These are phyloP conservation scores for Lipomyces japonicus DNA, from an alignment of 805 yeast genomes.

Conservation along the genomic window DNA sequence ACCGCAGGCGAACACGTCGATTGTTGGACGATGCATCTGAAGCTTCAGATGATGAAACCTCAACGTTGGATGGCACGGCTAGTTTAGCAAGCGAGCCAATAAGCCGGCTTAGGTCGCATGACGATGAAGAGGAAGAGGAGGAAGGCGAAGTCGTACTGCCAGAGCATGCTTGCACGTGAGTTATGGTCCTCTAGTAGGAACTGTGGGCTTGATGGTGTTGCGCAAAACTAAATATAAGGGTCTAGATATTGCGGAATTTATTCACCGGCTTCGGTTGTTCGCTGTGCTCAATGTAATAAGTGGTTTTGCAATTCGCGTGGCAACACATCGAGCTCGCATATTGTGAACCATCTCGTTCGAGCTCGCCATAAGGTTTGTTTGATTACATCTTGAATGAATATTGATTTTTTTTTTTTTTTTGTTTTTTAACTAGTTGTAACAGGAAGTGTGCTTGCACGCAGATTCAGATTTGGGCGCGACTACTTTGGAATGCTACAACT, in stretches of 20 bases:
- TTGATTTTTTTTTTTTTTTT: constrained; percentile 5
- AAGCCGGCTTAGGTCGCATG: background rate
- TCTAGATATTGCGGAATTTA: constrained; percentile 68
- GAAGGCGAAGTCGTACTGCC: constrained; percentile 35
- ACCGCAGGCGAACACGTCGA: constrained; percentile 21
- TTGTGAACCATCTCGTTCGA: constrained; percentile 77
- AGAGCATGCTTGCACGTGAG: constrained; percentile 47
- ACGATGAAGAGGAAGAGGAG: constrained; percentile 27
- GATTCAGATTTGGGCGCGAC: constrained; percentile 85
- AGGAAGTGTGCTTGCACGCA: constrained; percentile 63
- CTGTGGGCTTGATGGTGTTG: no score
- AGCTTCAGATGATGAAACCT: constrained; percentile 21
- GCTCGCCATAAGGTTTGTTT: constrained; percentile 59
- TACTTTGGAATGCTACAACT: constrained; percentile 80
- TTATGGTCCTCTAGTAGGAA: background rate
- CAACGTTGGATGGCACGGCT: constrained; percentile 27
- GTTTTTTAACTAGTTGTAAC: background rate
- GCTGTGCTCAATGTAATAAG: constrained; percentile 69
- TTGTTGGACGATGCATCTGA: constrained; percentile 13
- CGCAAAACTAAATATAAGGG: no score
- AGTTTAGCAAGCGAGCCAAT: constrained; percentile 22
- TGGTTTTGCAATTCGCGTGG: constrained; percentile 87
- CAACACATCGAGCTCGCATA: constrained; percentile 64
- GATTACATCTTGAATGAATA: background rate
- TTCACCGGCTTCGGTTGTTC: constrained; percentile 59